phyloP scores from a whole-genome alignment of 1,139 yeast species.

The Sugiyamaella xylanicola region DNA sequence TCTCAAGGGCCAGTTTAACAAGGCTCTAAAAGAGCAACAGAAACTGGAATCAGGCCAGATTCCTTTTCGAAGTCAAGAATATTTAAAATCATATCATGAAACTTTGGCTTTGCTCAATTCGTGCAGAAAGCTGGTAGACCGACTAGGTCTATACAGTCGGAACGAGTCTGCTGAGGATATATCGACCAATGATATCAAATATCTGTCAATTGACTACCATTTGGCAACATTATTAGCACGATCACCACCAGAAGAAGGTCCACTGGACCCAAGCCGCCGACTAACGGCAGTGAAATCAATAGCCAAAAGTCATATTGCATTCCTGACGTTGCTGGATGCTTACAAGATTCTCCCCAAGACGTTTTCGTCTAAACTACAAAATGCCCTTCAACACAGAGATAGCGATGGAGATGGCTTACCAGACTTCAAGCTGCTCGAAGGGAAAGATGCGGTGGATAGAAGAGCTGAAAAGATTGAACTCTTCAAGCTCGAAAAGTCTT shows the following conservation, averaged over 20 bases:
- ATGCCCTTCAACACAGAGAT: constrained; percentile 22
- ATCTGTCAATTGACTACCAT: constrained; percentile 53
- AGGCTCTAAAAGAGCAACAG: constrained; percentile 6
- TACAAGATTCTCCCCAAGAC: constrained; percentile 32
- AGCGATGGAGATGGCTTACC: constrained; percentile 16
- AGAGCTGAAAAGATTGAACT: constrained; percentile 75
- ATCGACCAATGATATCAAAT: constrained; percentile 55
- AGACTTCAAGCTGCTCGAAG: constrained; percentile 37
- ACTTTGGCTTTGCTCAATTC: constrained; percentile 6
- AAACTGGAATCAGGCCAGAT: constrained; percentile 11
- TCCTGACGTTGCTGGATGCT: constrained; percentile 32
- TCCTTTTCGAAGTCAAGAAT: neutral
- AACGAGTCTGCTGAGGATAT: constrained; percentile 63
- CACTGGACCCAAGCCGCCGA: constrained; percentile 21
- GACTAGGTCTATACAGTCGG: constrained; percentile 55
- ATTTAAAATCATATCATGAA: constrained; percentile 6
- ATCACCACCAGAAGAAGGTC: constrained; percentile 21
- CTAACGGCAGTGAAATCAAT: constrained; percentile 29
- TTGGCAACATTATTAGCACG: constrained; percentile 45
- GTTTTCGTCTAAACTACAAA: constrained; percentile 24
- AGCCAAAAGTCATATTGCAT: constrained; percentile 30
- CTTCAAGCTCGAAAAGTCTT: constrained; percentile 60
- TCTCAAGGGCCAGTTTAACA: constrained; percentile 2
- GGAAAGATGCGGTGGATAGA: constrained; percentile 53
- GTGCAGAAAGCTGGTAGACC: constrained; percentile 34